Percentiles rank a stretch among this genome's conserved stretches.
These are phyloP conservation scores for Coemansia nantahalensis DNA, from an alignment of 192 early-diverging fungal species.

Conservation along the genomic window DNA sequence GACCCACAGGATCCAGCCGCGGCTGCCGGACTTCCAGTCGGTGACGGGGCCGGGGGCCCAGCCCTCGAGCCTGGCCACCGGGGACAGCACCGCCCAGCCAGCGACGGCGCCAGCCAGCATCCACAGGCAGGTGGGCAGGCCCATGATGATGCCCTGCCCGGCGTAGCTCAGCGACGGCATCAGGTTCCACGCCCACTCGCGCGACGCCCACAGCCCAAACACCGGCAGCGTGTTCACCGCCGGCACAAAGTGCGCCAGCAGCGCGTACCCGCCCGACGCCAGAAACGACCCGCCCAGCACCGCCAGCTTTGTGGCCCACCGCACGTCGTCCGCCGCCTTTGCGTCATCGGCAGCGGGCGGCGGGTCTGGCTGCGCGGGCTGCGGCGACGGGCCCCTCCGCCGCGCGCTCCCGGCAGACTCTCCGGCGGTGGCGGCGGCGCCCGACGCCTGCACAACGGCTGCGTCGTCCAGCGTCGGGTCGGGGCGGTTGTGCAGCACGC, in stretches of 20 bases:
- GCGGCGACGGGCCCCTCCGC: background rate
- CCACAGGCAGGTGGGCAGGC: slow-evolving; percentile 67
- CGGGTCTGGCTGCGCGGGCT: background rate
- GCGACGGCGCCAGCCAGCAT: slow-evolving; percentile 69
- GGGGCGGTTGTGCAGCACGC: slow-evolving; percentile 62
- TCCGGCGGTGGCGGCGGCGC: background rate
- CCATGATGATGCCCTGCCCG: slow-evolving; percentile 82
- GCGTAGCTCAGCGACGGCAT: slow-evolving; percentile 72
- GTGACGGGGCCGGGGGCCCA: slow-evolving; percentile 70
- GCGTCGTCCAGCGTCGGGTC: slow-evolving; percentile 49
- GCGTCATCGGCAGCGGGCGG: background rate
- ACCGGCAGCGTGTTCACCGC: slow-evolving; percentile 57
- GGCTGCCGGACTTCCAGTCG: slow-evolving; percentile 66
- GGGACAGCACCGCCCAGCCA: slow-evolving; percentile 76
- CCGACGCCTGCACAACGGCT: background rate
- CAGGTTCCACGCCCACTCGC: slow-evolving; percentile 68
- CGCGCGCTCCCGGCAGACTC: slow-evolving; percentile 1
- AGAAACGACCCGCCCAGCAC: slow-evolving; percentile 58
- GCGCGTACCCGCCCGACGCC: slow-evolving; percentile 62
- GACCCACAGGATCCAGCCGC: slow-evolving; percentile 80
- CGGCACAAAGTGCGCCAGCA: slow-evolving; percentile 64
- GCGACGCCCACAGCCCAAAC: slow-evolving; percentile 53
- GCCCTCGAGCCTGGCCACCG: slow-evolving; percentile 61
- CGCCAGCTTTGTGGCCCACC: slow-evolving; percentile 61
- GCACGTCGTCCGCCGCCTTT: slow-evolving; percentile 44